Evolutionary conservation across 1,284 basidiomycete species (phyloP).

Genomic region (Puccinia horiana): DNA sequence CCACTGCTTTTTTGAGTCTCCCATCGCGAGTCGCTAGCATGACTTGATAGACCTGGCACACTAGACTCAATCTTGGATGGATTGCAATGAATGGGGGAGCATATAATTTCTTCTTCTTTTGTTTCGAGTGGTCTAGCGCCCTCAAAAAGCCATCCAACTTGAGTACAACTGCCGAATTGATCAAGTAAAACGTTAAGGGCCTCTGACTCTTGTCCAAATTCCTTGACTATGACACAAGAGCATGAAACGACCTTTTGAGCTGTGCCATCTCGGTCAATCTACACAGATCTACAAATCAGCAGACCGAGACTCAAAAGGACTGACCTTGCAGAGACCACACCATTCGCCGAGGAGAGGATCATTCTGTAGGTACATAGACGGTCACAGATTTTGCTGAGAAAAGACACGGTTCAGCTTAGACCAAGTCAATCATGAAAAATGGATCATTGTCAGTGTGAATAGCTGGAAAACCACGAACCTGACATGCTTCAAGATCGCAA

Average conservation of each 20-base stretch:
- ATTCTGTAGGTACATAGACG: too few species aligned
- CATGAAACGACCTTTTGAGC: slow-evolving; percentile 46
- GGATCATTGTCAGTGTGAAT: too few species aligned
- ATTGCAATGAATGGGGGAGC: neutral
- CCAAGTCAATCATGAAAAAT: too few species aligned
- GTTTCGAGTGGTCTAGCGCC: neutral
- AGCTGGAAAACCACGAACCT: too few species aligned
- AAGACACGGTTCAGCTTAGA: too few species aligned
- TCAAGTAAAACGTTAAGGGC: slow-evolving; percentile 46
- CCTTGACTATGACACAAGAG: slow-evolving; percentile 47
- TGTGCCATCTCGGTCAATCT: slow-evolving; percentile 48
- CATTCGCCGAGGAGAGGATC: slow-evolving; percentile 45
- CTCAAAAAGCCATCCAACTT: neutral
- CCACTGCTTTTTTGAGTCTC: too few species aligned
- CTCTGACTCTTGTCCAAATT: slow-evolving; percentile 49
- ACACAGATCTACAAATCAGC: neutral
- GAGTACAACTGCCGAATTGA: slow-evolving; percentile 46
- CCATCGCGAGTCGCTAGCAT: too few species aligned
- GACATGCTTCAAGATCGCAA: too few species aligned
- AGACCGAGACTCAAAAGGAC: neutral
- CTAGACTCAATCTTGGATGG: too few species aligned
- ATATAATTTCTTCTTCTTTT: neutral
- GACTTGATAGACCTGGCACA: too few species aligned
- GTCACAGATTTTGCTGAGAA: slow-evolving; percentile 47
- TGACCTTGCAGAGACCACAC: slow-evolving; percentile 48